Evolutionary conservation across 345 rosid genomes (phyloP), one percentile per base, ranked within the genome.

Genomic region (Eucalyptus leucophloia): DNA sequence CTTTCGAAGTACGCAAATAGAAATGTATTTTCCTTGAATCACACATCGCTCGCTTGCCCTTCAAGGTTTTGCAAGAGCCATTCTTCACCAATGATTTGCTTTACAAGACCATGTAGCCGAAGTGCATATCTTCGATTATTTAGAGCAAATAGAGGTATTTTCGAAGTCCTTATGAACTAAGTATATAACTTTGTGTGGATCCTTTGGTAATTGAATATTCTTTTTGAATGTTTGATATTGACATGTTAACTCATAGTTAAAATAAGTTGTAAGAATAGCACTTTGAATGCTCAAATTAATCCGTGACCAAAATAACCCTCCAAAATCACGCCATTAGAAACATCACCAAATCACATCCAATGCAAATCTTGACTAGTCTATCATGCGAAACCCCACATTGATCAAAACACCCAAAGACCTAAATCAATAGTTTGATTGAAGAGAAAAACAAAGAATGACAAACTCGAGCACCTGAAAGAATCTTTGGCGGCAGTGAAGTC

Each of bases 401-500:
- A 86, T 86, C 88, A n/a, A 14, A 42, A 53, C 30, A 86, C 26
- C 21, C 21, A 28, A 26, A 26, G 28, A 3, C 87, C 23, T 32
- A 86, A 37, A 32, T 1, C 87, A 49, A 86, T 77, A 37, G 45
- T n/a, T 90, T 44, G 89, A 86, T 89, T 53, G 88, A 87, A 86
- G 87, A 87, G 49, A 89, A 85, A 21, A 88, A 32, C 8, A 17
- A 44, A 42, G 62, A 49, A 77, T 26, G 21, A 6, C 92, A 62
- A 87, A 96, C 97, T 97, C 93, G 23, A 96, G 95, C 28, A 96
- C 96, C 40, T 94, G 98, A 89, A 90, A 81, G 92, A 92, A 96
- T 77, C 97, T 97, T 88, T 93, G 93, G 85, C 94, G 93, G 91
- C 92, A 90, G 67, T 96, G 45, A 95, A 94, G 80, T 97, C 98